A percentile compares a stretch with the other conserved stretches of the same genome.
Conservation (phyloP, 2,329 filamentous ascomycete species). For the Plenodomus biglobosus region DNA sequence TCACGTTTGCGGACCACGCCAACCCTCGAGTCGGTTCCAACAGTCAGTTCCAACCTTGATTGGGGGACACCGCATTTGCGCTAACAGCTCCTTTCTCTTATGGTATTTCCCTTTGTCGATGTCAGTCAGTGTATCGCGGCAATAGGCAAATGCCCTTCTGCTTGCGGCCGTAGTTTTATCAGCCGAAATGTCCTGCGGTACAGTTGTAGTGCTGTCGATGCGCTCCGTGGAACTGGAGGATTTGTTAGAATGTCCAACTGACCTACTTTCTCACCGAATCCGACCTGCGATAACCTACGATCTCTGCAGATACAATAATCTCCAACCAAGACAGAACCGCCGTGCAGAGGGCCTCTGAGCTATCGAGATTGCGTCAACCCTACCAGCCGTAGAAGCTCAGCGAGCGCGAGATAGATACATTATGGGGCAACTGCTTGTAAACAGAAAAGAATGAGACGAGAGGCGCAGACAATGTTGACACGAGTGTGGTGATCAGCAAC, state of each 20-base stretch:
- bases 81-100: background rate
- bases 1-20: background rate
- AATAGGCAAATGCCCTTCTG: background rate
- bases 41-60: background rate
- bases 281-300: no score
- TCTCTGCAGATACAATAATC: no score
- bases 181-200: background rate
- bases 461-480: background rate
- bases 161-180: background rate
- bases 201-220: background rate
- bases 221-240: background rate
- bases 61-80: background rate
- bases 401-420: no score
- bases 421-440: background rate
- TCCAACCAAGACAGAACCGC: no score
- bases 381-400: no score
- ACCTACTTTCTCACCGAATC: no score
- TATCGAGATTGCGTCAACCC: no score
- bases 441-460: background rate
- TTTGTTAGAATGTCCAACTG: no score
- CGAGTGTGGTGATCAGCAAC: background rate
- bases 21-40: background rate
- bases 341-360: no score
- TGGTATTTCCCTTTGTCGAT: background rate
- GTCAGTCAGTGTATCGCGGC: background rate